These are phyloP conservation scores for Ogataea haglerorum DNA, from an alignment of 805 yeast genomes.

Conservation along the genomic window DNA sequence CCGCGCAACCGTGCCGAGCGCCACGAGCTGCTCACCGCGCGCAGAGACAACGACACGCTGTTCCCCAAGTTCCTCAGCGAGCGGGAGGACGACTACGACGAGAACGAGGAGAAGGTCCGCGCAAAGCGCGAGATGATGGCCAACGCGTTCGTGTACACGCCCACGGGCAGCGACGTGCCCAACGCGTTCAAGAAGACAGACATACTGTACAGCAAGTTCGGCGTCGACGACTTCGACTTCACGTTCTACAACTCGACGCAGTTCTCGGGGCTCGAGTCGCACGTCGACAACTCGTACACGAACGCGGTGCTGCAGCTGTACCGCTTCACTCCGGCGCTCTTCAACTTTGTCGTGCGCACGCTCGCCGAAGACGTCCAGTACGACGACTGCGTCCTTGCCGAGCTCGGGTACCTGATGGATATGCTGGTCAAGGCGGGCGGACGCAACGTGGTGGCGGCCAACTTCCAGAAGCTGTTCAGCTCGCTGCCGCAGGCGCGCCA, in stretches of 20 bases:
- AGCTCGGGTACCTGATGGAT: conserved; percentile 85
- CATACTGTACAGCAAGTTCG: conserved; percentile 82
- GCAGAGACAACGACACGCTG: conserved; percentile 24
- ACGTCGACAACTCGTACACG: conserved; percentile 71
- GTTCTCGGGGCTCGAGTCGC: conserved; percentile 86
- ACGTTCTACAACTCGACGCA: conserved; percentile 71
- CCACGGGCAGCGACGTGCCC: conserved; percentile 49
- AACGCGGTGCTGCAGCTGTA: conserved; percentile 79
- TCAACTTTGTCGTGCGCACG: conserved; percentile 56
- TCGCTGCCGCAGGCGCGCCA: conserved; percentile 48
- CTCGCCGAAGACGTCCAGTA: conserved; percentile 52
- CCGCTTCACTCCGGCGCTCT: conserved; percentile 71
- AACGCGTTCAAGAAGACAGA: conserved; percentile 72
- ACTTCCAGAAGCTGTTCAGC: conserved; percentile 59
- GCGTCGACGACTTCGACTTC: conserved; percentile 92
- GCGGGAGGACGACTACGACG: conserved; percentile 34
- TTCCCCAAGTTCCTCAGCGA: conserved; percentile 63
- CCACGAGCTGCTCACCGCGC: conserved; percentile 38
- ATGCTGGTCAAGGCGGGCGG: conserved; percentile 85
- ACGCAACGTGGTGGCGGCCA: conserved; percentile 74
- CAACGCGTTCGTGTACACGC: conserved; percentile 31
- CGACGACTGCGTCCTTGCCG: conserved; percentile 58
- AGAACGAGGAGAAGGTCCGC: conserved; percentile 24
- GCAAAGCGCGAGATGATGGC: conserved; percentile 17
- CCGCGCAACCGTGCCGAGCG: conserved; percentile 46